These are phyloP conservation scores for Aspergillus pseudonomiae DNA, from an alignment of 2,329 filamentous ascomycete genomes.

Conservation along the genomic window DNA sequence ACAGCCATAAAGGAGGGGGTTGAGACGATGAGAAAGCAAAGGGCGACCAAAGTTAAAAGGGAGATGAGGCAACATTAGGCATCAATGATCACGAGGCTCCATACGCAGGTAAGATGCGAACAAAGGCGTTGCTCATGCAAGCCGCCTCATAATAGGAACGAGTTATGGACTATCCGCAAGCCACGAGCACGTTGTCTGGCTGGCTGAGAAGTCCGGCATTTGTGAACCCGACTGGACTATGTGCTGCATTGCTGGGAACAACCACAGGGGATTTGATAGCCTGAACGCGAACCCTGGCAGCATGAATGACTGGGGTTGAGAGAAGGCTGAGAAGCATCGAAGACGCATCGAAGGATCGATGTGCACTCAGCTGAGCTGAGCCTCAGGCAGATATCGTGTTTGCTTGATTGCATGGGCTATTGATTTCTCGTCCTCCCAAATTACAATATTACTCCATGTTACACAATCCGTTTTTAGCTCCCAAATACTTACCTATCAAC, in stretches of 20 bases:
- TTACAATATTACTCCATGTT: neutral
- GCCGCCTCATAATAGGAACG: conserved; percentile 10
- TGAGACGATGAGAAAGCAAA: neutral
- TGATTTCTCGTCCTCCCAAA: neutral
- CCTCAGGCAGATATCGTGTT: conserved; percentile 7
- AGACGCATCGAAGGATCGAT: conserved; percentile 34
- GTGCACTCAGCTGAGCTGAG: conserved; percentile 17
- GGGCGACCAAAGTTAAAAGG: neutral
- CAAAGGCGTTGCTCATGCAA: conserved; percentile 18
- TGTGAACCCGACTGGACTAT: conserved; percentile 13
- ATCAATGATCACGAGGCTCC: conserved; percentile 17
- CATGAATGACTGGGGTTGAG: conserved; percentile 7
- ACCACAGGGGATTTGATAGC: conserved; percentile 20
- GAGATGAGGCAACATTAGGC: conserved; percentile 7
- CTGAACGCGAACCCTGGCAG: conserved; percentile 16
- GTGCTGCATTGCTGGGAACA: conserved; percentile 17
- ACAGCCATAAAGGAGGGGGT: neutral
- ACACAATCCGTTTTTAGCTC: neutral
- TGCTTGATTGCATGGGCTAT: neutral
- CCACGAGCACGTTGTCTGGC: conserved; percentile 23
- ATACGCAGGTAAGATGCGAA: conserved; percentile 8
- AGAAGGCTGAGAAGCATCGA: conserved; percentile 28
- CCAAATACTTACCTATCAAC: neutral
- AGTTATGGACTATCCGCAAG: conserved; percentile 20
- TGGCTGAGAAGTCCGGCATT: conserved; percentile 11